Evolutionary conservation across 306 rosid genomes (phyloP).

Genomic region (Fragaria nilgerrensis): DNA sequence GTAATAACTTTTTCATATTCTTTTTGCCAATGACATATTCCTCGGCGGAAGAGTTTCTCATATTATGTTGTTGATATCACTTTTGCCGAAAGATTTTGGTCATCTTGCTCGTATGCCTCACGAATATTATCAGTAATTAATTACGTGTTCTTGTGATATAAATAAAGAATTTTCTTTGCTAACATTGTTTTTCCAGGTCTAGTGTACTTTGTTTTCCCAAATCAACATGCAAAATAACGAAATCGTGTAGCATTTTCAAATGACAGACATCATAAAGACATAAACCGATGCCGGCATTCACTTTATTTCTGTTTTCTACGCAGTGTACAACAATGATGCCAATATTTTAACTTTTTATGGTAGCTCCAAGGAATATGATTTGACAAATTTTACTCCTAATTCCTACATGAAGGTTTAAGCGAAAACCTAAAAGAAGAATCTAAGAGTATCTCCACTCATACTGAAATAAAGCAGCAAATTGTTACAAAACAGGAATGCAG

Average conservation of each 20-base stretch:
- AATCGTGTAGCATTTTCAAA: neutral
- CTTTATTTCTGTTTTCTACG: too few species aligned
- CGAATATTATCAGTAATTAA: too few species aligned
- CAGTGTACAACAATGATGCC: neutral
- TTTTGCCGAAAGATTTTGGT: too few species aligned
- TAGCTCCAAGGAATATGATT: neutral
- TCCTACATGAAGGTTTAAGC: neutral
- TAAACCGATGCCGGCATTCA: neutral
- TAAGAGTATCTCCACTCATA: constrained; percentile 8
- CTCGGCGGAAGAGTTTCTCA: too few species aligned
- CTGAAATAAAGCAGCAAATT: constrained; percentile 6
- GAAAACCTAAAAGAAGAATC: constrained; percentile 19
- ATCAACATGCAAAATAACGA: neutral
- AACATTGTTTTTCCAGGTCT: neutral
- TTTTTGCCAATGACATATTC: too few species aligned
- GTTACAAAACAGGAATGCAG: constrained; percentile 10
- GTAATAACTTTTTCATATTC: too few species aligned
- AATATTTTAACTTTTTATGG: neutral
- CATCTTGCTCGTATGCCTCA: too few species aligned
- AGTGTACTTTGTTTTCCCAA: neutral
- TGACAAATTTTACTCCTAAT: neutral
- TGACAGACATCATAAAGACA: too few species aligned
- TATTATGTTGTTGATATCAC: too few species aligned
- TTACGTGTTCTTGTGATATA: too few species aligned
- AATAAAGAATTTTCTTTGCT: neutral